Conservation (phyloP, 1,139 yeast species). For the Nadsonia starkeyi-henricii region DNA sequence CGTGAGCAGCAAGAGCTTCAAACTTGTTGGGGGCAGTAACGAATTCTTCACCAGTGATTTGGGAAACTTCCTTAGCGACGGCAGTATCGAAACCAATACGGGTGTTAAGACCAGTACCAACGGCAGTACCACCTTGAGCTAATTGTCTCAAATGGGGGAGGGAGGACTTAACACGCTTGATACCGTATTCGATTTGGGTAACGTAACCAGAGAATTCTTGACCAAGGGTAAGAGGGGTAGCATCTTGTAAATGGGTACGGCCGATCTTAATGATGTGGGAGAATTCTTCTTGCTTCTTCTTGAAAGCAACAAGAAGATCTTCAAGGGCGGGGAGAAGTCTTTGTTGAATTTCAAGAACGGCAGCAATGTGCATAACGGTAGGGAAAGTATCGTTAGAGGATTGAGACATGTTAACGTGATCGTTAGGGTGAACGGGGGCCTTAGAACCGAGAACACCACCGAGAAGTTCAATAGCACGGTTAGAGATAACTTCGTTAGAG, state of each 20-base stretch:
- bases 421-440: conserved; percentile 93
- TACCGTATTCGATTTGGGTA: conserved; percentile 83
- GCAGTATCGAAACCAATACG: conserved; percentile 74
- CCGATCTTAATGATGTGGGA: conserved; percentile 87
- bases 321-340: conserved; percentile 68
- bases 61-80: conserved; percentile 66
- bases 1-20: conserved; percentile 98
- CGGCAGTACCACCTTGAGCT: conserved; percentile 99
- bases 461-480: conserved; percentile 89
- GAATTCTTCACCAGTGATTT: conserved; percentile 77
- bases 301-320: conserved; percentile 62
- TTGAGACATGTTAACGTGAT: conserved; percentile 97
- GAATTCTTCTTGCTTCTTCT: conserved; percentile 70
- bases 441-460: conserved; percentile 90
- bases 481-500: conserved; percentile 95
- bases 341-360: conserved; percentile 73
- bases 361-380: conserved; percentile 98
- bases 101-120: conserved; percentile 96
- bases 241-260: conserved; percentile 97
- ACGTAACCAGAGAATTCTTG: conserved; percentile 97
- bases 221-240: conserved; percentile 94
- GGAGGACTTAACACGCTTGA: conserved; percentile 64
- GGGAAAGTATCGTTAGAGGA: conserved; percentile 97
- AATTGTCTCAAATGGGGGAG: conserved; percentile 65
- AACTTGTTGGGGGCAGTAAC: conserved; percentile 96